Base-by-base conservation (phyloP, 352 stramenopile genomes). In the Globisporangium canariense region DNA sequence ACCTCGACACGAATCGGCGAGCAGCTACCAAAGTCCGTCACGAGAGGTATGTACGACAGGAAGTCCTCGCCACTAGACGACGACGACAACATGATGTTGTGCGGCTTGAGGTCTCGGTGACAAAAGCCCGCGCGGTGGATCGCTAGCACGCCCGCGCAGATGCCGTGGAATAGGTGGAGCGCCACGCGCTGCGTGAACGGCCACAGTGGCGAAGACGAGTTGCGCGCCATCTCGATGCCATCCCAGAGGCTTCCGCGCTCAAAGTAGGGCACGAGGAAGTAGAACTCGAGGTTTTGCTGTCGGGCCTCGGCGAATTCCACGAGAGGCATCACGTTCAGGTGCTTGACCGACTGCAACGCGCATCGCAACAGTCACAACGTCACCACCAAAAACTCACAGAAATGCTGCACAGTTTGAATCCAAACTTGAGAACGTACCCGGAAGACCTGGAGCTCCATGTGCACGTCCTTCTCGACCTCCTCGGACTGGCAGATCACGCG, bases 1-100 rank as follows among this genome's bases (percentile, higher is more conserved):
- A 93, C 78, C 69, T 92, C 80, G 11, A 88, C 80, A 28, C 75
- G 77, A 36, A 93, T 81, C 11, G 83, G 79, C 32, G 81, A 75
- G 59, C 83, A 93, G 63, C 83, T 93, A 36, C 88, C 87, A 70
- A 96, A 94, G 73, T 94, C 86, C 51, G 86, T 96, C 43, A 96
- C 73, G 16, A 96, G 77, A 2, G 89, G 86, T 50, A 90, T 88
- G 38, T 84, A 90, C 13, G 83, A 73, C n/a, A 93, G 67, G 6
- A 83, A 84, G 55, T 91, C 80, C 53, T 88, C 81, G 50, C 76
- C 81, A 61, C 67, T 75, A 0, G 79, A 80, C 25, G 77, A 83
- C 30, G 81, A 89, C 30, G 79, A 87, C 13, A 96, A 65, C 58
- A 96, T 60, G 1, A 96, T 70, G 45, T 95, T 95, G 62, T 96